Evolutionary conservation across 495 filamentous ascomycete species (phyloP).

Genomic region (Aspergillus ellipticus): DNA sequence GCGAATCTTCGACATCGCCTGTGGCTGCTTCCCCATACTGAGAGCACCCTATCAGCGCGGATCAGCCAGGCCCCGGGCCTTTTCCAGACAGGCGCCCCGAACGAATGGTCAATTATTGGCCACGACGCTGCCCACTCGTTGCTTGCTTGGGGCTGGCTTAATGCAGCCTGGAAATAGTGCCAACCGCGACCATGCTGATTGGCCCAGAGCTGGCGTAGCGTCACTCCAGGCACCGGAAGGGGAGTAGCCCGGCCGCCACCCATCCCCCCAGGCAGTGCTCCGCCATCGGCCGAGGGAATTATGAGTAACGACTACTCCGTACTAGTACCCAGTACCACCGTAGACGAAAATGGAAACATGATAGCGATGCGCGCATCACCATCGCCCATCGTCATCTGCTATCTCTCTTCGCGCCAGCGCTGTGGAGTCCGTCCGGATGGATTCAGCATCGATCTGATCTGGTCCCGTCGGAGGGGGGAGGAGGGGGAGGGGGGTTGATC

Average conservation of each 20-base stretch:
- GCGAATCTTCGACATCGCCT: not conserved
- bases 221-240: conserved; percentile 26
- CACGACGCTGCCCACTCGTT: conserved; percentile 29
- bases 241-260: conserved; percentile 29
- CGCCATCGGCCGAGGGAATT: conserved; percentile 28
- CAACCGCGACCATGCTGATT: conserved; percentile 22
- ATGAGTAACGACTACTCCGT: not conserved
- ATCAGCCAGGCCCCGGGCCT: conserved; percentile 13
- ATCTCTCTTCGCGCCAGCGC: not conserved
- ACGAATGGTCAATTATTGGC: conserved; percentile 23
- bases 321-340: too few species aligned
- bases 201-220: conserved; percentile 22
- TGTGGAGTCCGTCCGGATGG: conserved; percentile 3
- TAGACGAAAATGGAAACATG: conserved; percentile 9
- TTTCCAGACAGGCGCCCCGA: conserved; percentile 7
- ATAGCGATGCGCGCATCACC: conserved; percentile 1
- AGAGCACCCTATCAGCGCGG: conserved; percentile 9
- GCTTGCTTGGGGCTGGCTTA: conserved; percentile 29
- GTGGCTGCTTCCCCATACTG: conserved; percentile 8
- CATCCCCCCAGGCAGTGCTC: conserved; percentile 16
- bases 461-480: not conserved
- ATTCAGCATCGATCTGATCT: conserved; percentile 1
- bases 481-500: not conserved
- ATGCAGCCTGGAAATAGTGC: conserved; percentile 39
- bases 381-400: not conserved